Conservation (phyloP, 495 filamentous ascomycete genomes). For the Darksidea phi region DNA sequence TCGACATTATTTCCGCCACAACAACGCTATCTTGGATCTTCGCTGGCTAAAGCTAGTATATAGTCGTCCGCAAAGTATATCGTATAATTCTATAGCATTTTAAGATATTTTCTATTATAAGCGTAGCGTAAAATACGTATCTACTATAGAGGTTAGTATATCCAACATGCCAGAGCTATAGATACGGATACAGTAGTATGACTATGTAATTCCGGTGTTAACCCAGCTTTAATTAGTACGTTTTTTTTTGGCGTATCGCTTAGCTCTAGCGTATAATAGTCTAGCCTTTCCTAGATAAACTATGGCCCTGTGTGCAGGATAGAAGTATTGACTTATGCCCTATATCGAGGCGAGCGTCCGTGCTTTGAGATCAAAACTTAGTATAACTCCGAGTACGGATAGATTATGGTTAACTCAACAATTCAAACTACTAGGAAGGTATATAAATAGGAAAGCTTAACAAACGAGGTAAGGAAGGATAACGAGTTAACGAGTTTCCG, state of each 20-base stretch:
- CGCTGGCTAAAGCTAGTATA: not conserved
- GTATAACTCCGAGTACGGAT: not conserved
- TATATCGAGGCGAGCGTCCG: not conserved
- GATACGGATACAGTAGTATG: not conserved
- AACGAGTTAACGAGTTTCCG: not conserved
- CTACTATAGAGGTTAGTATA: not conserved
- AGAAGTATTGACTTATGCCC: no score
- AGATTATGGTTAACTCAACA: not conserved
- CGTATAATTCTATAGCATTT: not conserved
- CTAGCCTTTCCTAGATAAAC: not conserved
- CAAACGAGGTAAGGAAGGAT: not conserved
- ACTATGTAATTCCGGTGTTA: not conserved
- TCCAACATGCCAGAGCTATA: not conserved
- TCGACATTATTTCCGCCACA: not conserved
- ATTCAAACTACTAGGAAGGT: not conserved
- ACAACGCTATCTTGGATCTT: not conserved
- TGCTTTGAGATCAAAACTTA: not conserved
- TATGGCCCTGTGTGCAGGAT: no score
- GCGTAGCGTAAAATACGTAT: not conserved
- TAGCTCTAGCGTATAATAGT: not conserved
- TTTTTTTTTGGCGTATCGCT: not conserved
- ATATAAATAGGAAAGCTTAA: not conserved
- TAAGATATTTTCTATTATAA: not conserved
- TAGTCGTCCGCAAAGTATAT: not conserved
- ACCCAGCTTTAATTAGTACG: not conserved